Evolutionary conservation across 2,329 filamentous ascomycete genomes (phyloP), one percentile per base, ranked within the genome.

Genomic region (Cladosporium cucumerinum): DNA sequence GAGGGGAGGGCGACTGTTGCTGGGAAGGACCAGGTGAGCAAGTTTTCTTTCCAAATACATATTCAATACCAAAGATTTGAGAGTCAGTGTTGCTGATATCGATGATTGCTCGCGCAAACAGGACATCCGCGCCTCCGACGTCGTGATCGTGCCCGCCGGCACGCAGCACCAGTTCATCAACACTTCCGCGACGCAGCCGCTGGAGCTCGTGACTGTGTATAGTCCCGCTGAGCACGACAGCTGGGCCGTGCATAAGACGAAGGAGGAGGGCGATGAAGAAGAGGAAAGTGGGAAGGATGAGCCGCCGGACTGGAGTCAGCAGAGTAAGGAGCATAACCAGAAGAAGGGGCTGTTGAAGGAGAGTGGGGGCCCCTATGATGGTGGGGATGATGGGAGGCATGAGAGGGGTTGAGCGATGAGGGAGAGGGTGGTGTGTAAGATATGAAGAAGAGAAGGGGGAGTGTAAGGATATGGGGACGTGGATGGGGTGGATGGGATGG

Each of bases 91-190:
- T 49, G 5, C 21, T 59, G 57, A 46, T 16, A 65, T 57, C 43
- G 12, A 66, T 68, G 34, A 16, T 36, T 32, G 8, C 39, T 69
- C 65, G 65, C 67, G 18, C 39, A 5, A 21, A 26, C 52, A 80
- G 66, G 77, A 80, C 55, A 75, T 87, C 65, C 81, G 81, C 61
- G 84, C 84, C 5, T 83, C 84, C 62, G 80, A 87, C 74, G 75
- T 87, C 18, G 82, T 89, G 26, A 81, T 88, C 58, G 86, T 89
- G 2, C 87, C 87, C 0, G 87, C 87, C 0, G 87, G 87, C 0
- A 89, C 86, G 2, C 84, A 86, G 73, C 86, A 89, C 72, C 86
- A 89, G 71, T 89, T 89, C 72, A 77, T 88, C 58, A 89, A 88
- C 65, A 86, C 80, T 2, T 73, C 70, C 23, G 86, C 86, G 1